Percentiles rank a stretch among this genome's conserved stretches.
Evolutionary conservation across 2,329 filamentous ascomycete genomes (phyloP).

Genomic region (Phyllosticta paracitricarpa): DNA sequence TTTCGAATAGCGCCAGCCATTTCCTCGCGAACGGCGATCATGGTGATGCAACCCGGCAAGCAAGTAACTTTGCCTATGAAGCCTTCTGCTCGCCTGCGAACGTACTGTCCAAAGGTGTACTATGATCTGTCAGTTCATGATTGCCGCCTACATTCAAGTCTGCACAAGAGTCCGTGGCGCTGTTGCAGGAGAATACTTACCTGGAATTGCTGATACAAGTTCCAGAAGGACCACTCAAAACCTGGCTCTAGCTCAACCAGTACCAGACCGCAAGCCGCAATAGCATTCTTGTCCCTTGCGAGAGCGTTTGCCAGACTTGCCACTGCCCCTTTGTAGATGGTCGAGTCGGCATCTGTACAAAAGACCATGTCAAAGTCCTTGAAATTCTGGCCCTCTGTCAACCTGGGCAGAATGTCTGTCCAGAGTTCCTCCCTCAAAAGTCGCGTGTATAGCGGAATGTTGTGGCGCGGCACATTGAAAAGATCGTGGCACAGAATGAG

Average conservation of each 20-base stretch:
- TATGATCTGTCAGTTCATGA: background rate
- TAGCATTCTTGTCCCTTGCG: constrained; percentile 14
- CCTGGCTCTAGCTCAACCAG: constrained; percentile 17
- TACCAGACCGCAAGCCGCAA: constrained; percentile 16
- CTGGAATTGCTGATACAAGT: constrained; percentile 18
- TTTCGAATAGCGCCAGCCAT: constrained; percentile 16
- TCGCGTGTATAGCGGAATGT: constrained; percentile 12
- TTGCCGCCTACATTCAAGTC: background rate
- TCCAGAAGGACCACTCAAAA: constrained; percentile 17
- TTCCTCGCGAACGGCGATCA: constrained; percentile 16
- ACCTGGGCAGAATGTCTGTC: constrained; percentile 13
- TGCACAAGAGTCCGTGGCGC: background rate
- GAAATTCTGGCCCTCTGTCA: constrained; percentile 13
- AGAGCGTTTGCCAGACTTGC: constrained; percentile 14
- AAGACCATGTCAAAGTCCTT: constrained; percentile 16
- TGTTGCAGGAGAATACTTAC: background rate
- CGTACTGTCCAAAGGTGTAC: constrained; percentile 17
- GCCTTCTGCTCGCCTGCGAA: constrained; percentile 16
- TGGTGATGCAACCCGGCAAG: constrained; percentile 17
- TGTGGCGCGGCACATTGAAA: constrained; percentile 15
- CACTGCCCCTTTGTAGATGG: constrained; percentile 16
- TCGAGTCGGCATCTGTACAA: constrained; percentile 17
- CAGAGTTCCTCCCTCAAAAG: constrained; percentile 14
- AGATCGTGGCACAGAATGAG: constrained; percentile 17
- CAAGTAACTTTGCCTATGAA: constrained; percentile 17